phyloP scores from a whole-genome alignment of 805 yeast genomes.

The Schizosaccharomyces cryophilus region DNA sequence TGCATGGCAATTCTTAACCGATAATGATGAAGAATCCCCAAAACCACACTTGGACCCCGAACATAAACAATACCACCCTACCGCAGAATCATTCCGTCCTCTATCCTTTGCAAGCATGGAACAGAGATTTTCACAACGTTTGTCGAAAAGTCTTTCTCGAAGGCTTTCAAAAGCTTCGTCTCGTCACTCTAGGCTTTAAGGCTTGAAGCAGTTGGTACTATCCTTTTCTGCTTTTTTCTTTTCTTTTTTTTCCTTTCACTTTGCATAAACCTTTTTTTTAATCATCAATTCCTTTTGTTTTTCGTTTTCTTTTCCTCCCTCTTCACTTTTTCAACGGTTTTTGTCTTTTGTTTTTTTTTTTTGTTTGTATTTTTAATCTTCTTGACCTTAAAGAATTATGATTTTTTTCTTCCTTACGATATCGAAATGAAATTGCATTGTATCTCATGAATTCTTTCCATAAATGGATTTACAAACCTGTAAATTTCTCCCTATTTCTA shows the following conservation, averaged over 20 bases:
- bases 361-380: background rate
- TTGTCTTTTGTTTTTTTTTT: background rate
- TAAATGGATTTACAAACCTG: too few relatives aligned
- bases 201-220: background rate
- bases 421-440: too few relatives aligned
- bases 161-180: background rate
- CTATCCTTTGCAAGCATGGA: background rate
- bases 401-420: background rate
- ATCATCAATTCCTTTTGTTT: background rate
- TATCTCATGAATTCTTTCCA: too few relatives aligned
- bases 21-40: background rate
- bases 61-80: background rate
- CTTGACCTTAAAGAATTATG: background rate
- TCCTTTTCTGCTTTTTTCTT: background rate
- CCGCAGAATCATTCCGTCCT: background rate
- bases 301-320: background rate
- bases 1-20: background rate
- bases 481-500: too few relatives aligned
- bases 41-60: background rate
- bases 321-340: background rate
- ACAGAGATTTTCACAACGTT: background rate
- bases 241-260: background rate
- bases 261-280: background rate
- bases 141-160: background rate
- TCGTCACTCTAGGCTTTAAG: background rate